phyloP scores from a whole-genome alignment of 306 rosid species.

The cucumber (Cucumis sativus) region DNA sequence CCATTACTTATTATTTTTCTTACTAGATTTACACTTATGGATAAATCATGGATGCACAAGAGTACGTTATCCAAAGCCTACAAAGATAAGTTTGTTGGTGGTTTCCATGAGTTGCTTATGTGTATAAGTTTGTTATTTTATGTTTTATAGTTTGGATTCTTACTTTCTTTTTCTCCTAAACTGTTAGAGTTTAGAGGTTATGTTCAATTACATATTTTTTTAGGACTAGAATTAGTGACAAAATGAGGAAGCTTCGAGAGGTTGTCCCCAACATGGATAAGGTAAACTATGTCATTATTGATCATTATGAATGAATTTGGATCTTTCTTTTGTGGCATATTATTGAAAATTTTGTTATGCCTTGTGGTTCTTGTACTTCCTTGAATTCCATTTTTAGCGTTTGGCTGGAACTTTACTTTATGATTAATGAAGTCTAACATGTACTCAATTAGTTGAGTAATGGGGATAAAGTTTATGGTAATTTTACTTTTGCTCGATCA shows the following conservation, averaged over 20 bases:
- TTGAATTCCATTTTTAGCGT: background rate
- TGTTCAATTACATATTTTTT: no score
- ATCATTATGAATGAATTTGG: background rate
- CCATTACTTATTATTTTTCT: no score
- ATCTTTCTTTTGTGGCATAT: background rate
- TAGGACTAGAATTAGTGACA: slow-evolving; percentile 84
- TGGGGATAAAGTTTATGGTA: background rate
- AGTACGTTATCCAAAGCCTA: no score
- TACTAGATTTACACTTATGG: no score
- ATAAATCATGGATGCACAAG: no score
- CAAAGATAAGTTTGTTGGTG: no score
- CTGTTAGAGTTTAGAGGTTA: no score
- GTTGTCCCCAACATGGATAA: slow-evolving; percentile 92
- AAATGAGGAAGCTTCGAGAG: slow-evolving; percentile 85
- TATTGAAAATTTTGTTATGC: background rate
- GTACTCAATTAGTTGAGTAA: background rate
- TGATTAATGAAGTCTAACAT: background rate
- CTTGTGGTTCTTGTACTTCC: background rate
- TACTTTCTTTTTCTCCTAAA: no score
- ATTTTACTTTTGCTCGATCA: no score
- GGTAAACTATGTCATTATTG: slow-evolving; percentile 21
- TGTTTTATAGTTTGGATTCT: no score
- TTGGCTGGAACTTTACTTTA: background rate
- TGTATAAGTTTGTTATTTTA: no score
- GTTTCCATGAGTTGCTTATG: no score